phyloP scores from a whole-genome alignment of 140 eudicot species.

The Flaveria floridana region DNA sequence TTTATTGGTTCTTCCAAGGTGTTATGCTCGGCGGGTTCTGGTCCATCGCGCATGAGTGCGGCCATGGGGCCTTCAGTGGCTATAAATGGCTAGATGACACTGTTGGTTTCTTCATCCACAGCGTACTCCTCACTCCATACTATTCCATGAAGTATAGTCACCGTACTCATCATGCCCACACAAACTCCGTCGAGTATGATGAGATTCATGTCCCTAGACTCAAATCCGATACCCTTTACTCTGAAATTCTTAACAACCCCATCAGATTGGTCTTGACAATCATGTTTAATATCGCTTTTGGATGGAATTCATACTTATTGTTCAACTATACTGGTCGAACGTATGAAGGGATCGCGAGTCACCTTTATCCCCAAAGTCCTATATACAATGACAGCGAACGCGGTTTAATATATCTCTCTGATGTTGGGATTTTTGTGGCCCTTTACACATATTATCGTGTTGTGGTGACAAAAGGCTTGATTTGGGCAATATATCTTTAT shows the following conservation, averaged over 20 bases:
- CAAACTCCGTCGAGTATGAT: conserved; percentile 31
- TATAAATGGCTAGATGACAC: conserved; percentile 22
- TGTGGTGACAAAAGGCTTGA: neutral
- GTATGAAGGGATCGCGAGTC: conserved; percentile 24
- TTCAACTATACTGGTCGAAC: conserved; percentile 16
- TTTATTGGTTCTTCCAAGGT: conserved; percentile 26
- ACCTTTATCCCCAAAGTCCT: conserved; percentile 25
- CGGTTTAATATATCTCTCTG: conserved; percentile 12
- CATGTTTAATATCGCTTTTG: conserved; percentile 9
- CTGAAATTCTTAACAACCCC: neutral
- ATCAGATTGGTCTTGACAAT: neutral
- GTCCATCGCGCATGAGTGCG: conserved; percentile 26
- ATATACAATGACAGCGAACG: conserved; percentile 27
- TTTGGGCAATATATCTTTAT: neutral
- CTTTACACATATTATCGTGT: neutral
- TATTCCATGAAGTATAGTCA: conserved; percentile 31
- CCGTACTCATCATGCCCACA: conserved; percentile 35
- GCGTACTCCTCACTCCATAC: conserved; percentile 22
- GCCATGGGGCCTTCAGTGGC: conserved; percentile 24
- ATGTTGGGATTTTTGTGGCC: conserved; percentile 15
- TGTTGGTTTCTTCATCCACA: conserved; percentile 31
- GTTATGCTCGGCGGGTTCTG: conserved; percentile 11
- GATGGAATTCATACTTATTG: conserved; percentile 24
- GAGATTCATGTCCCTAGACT: conserved; percentile 28
- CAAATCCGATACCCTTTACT: conserved; percentile 2